phyloP scores from a whole-genome alignment of 495 filamentous ascomycete species.

The Neurospora sp. region DNA sequence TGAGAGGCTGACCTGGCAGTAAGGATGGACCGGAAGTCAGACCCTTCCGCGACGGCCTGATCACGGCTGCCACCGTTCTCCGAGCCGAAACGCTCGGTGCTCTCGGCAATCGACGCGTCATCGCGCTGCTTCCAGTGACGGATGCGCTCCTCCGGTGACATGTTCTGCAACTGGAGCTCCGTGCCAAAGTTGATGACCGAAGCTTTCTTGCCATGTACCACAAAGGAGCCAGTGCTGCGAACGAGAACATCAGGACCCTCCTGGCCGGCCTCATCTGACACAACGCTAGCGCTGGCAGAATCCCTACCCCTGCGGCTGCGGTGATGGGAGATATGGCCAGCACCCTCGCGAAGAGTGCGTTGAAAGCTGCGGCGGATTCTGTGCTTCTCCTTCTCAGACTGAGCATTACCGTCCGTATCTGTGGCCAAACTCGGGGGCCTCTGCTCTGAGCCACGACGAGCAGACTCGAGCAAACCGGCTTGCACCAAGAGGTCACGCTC shows the following conservation, averaged over 20 bases:
- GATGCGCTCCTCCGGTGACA: slow-evolving; percentile 69
- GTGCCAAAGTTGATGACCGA: slow-evolving; percentile 89
- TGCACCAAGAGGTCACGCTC: slow-evolving; percentile 43
- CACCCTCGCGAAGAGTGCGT: slow-evolving; percentile 74
- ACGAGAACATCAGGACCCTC: slow-evolving; percentile 56
- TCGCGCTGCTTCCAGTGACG: slow-evolving; percentile 35
- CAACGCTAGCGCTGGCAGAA: slow-evolving; percentile 49
- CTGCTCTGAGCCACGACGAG: slow-evolving; percentile 7
- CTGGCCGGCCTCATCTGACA: slow-evolving; percentile 50
- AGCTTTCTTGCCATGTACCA: slow-evolving; percentile 95
- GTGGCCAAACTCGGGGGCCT: slow-evolving; percentile 10
- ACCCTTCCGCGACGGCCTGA: slow-evolving; percentile 1
- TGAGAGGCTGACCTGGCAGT: slow-evolving; percentile 18
- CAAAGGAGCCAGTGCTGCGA: slow-evolving; percentile 78
- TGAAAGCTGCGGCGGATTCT: slow-evolving; percentile 85
- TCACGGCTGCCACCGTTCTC: slow-evolving; percentile 9
- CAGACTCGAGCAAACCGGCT: slow-evolving; percentile 34
- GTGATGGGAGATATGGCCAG: slow-evolving; percentile 54
- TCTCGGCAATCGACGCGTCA: slow-evolving; percentile 8
- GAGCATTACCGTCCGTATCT: slow-evolving; percentile 22
- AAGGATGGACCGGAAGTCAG: slow-evolving; percentile 25
- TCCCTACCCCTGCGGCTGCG: slow-evolving; percentile 70
- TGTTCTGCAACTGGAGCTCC: slow-evolving; percentile 80
- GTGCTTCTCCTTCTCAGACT: slow-evolving; percentile 33
- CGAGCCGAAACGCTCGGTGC: not conserved